Percentiles rank a stretch among this genome's conserved stretches.
Conservation (phyloP, 164 flowering plant species). For the Protea cynaroides region DNA sequence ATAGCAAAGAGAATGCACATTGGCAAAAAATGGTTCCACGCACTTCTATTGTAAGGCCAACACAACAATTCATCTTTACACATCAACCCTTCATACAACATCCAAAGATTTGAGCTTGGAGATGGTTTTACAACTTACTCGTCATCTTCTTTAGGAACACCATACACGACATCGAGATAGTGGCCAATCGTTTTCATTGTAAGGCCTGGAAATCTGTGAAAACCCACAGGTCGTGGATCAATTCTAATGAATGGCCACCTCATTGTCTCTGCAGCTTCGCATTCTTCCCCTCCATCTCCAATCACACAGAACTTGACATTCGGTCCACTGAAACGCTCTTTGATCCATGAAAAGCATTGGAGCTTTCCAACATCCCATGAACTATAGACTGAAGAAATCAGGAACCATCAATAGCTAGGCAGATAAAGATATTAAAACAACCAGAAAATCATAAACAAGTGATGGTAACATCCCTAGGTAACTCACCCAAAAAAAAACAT, state of each 20-base stretch:
- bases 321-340: constrained; percentile 52
- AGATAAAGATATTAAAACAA: too few species aligned
- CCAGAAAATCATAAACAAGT: too few species aligned
- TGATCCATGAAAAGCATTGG: constrained; percentile 76
- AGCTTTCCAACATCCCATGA: constrained; percentile 89
- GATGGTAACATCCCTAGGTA: too few species aligned
- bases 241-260: constrained; percentile 84
- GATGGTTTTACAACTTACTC: not conserved
- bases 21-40: too few species aligned
- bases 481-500: too few species aligned
- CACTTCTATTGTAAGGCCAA: not conserved
- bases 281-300: constrained; percentile 96
- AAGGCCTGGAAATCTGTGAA: constrained; percentile 44
- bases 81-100: not conserved
- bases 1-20: too few species aligned
- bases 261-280: constrained; percentile 55
- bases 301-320: constrained; percentile 74
- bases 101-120: not conserved
- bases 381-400: constrained; percentile 67
- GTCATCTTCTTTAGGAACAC: constrained; percentile 5
- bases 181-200: constrained; percentile 48
- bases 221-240: constrained; percentile 48
- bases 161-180: constrained; percentile 70
- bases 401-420: not conserved
- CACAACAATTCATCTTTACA: not conserved